Percentiles rank a stretch among this genome's conserved stretches.
phyloP scores from a whole-genome alignment of 164 flowering plant species.

The Tetrastigma voinierianum region DNA sequence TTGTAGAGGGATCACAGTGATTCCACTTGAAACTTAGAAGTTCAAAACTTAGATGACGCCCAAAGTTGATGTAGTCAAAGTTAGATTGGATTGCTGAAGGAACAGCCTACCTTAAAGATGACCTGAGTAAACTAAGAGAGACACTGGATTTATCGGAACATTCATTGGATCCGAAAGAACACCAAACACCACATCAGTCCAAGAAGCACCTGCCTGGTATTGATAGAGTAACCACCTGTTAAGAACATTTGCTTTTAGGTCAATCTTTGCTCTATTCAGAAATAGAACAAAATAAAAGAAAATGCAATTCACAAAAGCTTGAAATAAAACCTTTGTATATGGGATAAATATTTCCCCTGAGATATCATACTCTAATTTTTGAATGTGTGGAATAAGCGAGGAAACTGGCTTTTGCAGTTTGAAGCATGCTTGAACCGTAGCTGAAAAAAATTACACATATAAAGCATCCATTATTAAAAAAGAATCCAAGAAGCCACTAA shows the following conservation, averaged over 20 bases:
- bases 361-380: slow-evolving; percentile 60
- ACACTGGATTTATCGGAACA: slow-evolving; percentile 40
- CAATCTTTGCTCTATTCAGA: neutral
- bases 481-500: neutral
- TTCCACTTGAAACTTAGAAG: slow-evolving; percentile 68
- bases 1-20: slow-evolving; percentile 52
- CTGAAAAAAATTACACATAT: slow-evolving; percentile 31
- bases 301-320: neutral
- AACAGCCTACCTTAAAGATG: slow-evolving; percentile 61
- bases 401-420: slow-evolving; percentile 47
- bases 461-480: neutral
- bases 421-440: slow-evolving; percentile 62
- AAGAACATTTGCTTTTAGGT: neutral
- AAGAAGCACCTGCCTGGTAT: slow-evolving; percentile 36
- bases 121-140: slow-evolving; percentile 58
- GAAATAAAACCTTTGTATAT: slow-evolving; percentile 43
- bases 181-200: slow-evolving; percentile 69
- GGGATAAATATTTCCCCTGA: slow-evolving; percentile 65
- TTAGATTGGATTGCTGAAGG: slow-evolving; percentile 51
- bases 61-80: slow-evolving; percentile 57
- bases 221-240: slow-evolving; percentile 69
- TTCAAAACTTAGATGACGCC: slow-evolving; percentile 61
- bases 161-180: slow-evolving; percentile 60
- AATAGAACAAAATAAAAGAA: neutral
- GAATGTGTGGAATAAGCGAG: slow-evolving; percentile 45